These are phyloP conservation scores for Areca catechu DNA, from an alignment of 176 grass and related monocot genomes.

Conservation along the genomic window DNA sequence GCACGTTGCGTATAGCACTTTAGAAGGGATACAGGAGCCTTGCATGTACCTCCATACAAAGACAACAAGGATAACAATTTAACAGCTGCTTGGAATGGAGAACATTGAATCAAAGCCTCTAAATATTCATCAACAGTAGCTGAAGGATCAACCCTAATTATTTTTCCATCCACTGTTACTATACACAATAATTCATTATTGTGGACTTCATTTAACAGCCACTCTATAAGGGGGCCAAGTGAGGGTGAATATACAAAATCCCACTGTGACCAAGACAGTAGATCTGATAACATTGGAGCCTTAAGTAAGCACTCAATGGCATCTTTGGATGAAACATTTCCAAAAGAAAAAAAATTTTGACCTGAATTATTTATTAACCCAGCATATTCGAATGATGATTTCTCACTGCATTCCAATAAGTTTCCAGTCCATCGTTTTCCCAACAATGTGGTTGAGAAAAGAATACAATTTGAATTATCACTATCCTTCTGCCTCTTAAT, in stretches of 20 bases:
- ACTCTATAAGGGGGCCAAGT: constrained; percentile 68
- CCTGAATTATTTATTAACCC: constrained; percentile 6
- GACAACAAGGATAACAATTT: constrained; percentile 78
- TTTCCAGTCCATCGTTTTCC: constrained; percentile 50
- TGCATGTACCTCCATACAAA: constrained; percentile 61
- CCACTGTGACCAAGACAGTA: constrained; percentile 84
- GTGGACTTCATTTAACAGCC: constrained; percentile 53
- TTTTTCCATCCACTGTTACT: constrained; percentile 56
- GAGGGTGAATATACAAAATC: constrained; percentile 70
- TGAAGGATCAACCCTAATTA: constrained; percentile 69
- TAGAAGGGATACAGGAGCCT: constrained; percentile 65
- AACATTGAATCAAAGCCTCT: constrained; percentile 62
- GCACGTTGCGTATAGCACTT: constrained; percentile 75
- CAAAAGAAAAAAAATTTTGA: constrained; percentile 34
- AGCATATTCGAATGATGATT: constrained; percentile 2
- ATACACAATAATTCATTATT: constrained; percentile 66
- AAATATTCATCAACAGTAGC: constrained; percentile 76
- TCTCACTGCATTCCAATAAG: constrained; percentile 17
- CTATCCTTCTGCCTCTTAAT: constrained; percentile 33
- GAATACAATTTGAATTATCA: constrained; percentile 33
- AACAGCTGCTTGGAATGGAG: constrained; percentile 59
- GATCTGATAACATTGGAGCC: constrained; percentile 93
- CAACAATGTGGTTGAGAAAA: constrained; percentile 73
- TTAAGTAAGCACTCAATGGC: constrained; percentile 59
- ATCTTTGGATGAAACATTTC: constrained; percentile 42